Conservation (phyloP, 2,329 filamentous ascomycete species). For the Hawksworthiomyces lignivorus region DNA sequence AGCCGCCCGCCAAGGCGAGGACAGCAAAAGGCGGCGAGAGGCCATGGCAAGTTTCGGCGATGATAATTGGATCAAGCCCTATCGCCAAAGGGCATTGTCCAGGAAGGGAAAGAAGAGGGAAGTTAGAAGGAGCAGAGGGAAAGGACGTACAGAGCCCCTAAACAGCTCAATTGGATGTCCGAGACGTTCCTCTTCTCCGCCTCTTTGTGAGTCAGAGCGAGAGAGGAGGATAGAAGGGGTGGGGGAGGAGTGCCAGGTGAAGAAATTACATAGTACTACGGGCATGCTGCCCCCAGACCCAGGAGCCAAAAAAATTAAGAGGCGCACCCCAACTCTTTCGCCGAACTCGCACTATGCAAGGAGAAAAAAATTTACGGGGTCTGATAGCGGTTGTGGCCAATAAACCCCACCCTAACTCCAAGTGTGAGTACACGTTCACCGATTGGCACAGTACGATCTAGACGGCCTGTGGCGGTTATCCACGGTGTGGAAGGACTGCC, state of each 20-base stretch:
- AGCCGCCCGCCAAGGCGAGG: constrained; percentile 18
- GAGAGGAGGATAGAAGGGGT: not conserved
- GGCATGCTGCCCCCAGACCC: too few species aligned
- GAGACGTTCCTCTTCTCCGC: not conserved
- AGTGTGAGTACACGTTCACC: too few species aligned
- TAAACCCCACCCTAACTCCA: too few species aligned
- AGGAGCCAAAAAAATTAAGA: not conserved
- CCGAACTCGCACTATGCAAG: not conserved
- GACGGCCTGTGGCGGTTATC: too few species aligned
- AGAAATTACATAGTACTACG: too few species aligned
- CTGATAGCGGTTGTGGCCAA: too few species aligned
- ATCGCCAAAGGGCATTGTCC: constrained; percentile 10
- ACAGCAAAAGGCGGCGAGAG: constrained; percentile 12
- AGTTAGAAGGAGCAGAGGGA: not conserved
- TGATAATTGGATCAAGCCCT: constrained; percentile 4
- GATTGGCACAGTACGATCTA: too few species aligned
- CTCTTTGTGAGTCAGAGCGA: constrained; percentile 4
- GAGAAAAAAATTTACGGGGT: not conserved
- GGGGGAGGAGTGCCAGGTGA: too few species aligned
- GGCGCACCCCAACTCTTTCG: too few species aligned
- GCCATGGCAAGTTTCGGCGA: constrained; percentile 6
- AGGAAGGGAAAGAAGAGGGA: not conserved
- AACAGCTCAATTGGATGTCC: not conserved
- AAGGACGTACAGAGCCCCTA: not conserved
- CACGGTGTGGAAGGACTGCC: too few species aligned